These are phyloP conservation scores for Trapa bicornis DNA, from an alignment of 345 rosid species.

Conservation along the genomic window DNA sequence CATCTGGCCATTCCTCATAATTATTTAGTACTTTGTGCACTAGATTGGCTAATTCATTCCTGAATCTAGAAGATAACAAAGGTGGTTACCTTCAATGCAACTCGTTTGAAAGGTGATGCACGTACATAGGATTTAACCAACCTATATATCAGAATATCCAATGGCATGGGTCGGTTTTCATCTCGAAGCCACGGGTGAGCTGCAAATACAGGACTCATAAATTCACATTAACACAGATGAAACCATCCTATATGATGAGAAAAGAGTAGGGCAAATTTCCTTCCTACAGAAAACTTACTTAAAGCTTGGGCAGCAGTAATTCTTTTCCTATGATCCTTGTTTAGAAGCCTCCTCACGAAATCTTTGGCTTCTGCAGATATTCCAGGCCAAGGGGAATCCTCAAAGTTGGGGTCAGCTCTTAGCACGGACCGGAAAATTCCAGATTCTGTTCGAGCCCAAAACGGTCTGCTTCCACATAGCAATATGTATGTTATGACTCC, in stretches of 20 bases:
- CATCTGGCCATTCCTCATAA: background rate
- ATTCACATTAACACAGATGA: background rate
- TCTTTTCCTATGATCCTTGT: conserved; percentile 93
- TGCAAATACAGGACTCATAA: conserved; percentile 18
- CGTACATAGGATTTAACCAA: conserved; percentile 61
- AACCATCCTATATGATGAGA: background rate
- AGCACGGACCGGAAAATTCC: conserved; percentile 93
- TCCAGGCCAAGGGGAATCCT: conserved; percentile 86
- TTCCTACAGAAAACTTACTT: conserved; percentile 29
- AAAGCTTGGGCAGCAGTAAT: conserved; percentile 95
- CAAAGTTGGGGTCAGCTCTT: conserved; percentile 80
- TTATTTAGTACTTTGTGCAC: background rate
- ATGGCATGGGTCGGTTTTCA: conserved; percentile 41
- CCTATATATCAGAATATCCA: conserved; percentile 74
- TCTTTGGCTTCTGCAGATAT: conserved; percentile 79
- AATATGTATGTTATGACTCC: conserved; percentile 89
- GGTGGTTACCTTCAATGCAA: conserved; percentile 64
- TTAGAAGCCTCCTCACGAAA: conserved; percentile 83
- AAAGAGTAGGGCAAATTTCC: background rate
- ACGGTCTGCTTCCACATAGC: conserved; percentile 95
- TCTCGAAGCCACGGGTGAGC: conserved; percentile 90
- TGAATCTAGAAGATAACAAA: conserved; percentile 1
- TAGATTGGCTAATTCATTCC: background rate
- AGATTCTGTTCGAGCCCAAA: conserved; percentile 91
- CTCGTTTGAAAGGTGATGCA: conserved; percentile 63